Percentiles rank a stretch among this genome's conserved stretches.
phyloP scores from a whole-genome alignment of 768 basidiomycete genomes.

The Psilocybe tampanensis region DNA sequence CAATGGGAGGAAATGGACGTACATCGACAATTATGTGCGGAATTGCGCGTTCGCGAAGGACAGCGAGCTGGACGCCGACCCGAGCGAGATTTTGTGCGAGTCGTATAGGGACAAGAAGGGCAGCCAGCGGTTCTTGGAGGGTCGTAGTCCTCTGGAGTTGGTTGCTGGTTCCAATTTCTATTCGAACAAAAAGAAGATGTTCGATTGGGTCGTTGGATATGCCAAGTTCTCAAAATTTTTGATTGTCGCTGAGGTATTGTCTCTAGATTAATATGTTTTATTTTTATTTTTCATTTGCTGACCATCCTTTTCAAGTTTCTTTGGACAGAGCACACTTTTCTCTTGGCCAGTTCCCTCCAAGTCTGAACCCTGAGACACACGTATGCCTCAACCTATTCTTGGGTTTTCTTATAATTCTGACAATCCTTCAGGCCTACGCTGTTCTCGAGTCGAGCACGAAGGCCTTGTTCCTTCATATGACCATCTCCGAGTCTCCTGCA shows the following conservation, averaged over 20 bases:
- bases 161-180: conserved; percentile 80
- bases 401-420: background rate
- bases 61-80: too few species aligned
- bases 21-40: too few species aligned
- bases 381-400: conserved; percentile 44
- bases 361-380: conserved; percentile 87
- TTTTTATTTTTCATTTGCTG: background rate
- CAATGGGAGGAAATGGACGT: too few species aligned
- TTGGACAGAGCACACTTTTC: conserved; percentile 88
- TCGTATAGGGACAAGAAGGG: conserved; percentile 82
- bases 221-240: conserved; percentile 97
- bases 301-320: conserved; percentile 72
- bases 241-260: conserved; percentile 87
- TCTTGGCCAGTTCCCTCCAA: conserved; percentile 86
- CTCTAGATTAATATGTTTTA: background rate
- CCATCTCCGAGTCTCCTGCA: too few species aligned
- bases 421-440: conserved; percentile 79
- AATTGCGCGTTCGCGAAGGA: too few species aligned
- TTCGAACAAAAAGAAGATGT: conserved; percentile 69
- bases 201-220: conserved; percentile 90
- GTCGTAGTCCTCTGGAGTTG: conserved; percentile 72
- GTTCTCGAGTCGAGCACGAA: conserved; percentile 93
- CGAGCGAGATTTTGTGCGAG: too few species aligned
- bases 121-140: conserved; percentile 61
- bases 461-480: conserved; percentile 15